Conservation (phyloP, 805 yeast species). For the Candida coleopterorum region DNA sequence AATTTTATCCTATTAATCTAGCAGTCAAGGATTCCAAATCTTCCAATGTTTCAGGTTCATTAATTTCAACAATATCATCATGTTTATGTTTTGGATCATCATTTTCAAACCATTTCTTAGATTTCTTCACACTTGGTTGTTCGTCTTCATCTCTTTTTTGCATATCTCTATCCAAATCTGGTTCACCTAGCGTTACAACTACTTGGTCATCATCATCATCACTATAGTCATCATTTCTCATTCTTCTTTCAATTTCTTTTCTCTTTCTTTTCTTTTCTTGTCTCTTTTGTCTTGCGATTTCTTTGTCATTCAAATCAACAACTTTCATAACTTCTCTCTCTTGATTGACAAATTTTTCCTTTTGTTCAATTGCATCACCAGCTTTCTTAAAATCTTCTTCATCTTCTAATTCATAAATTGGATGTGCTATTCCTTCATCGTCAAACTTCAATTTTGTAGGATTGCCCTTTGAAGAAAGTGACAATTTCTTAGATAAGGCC, state of each 20-base stretch:
- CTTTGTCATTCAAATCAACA: slow-evolving; percentile 77
- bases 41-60: slow-evolving; percentile 85
- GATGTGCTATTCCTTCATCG: slow-evolving; percentile 91
- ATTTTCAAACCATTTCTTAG: slow-evolving; percentile 49
- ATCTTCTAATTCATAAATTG: slow-evolving; percentile 84
- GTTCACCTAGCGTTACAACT: slow-evolving; percentile 6
- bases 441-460: slow-evolving; percentile 83
- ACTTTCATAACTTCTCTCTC: slow-evolving; percentile 67
- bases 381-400: slow-evolving; percentile 82
- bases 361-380: slow-evolving; percentile 64
- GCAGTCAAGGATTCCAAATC: slow-evolving; percentile 87
- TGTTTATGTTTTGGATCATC: slow-evolving; percentile 19
- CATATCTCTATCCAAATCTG: slow-evolving; percentile 46
- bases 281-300: slow-evolving; percentile 67
- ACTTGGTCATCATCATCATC: slow-evolving; percentile 22
- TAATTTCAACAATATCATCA: slow-evolving; percentile 60
- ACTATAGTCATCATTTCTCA: slow-evolving; percentile 38
- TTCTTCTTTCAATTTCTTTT: slow-evolving; percentile 66
- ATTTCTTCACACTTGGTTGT: slow-evolving; percentile 34
- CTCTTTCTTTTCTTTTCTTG: slow-evolving; percentile 86
- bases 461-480: slow-evolving; percentile 54
- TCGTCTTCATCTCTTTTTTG: slow-evolving; percentile 27
- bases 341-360: slow-evolving; percentile 56
- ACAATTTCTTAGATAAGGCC: slow-evolving; percentile 81
- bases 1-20: slow-evolving; percentile 38